phyloP scores from a whole-genome alignment of 331 rosid genomes.

The Dryas integrifolia region DNA sequence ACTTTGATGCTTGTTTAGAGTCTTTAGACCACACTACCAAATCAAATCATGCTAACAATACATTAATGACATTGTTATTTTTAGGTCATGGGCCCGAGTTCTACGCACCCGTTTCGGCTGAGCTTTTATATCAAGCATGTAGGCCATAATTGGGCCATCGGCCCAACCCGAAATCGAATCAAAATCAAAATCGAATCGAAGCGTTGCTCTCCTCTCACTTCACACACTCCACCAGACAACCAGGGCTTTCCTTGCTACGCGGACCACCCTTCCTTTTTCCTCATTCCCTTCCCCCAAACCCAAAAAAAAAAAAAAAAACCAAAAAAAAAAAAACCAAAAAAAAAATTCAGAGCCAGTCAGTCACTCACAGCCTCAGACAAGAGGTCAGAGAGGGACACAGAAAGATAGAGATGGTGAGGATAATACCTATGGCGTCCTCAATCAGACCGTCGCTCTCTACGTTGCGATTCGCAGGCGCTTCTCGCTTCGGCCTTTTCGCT shows the following conservation, averaged over 20 bases:
- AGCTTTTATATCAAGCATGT: background rate
- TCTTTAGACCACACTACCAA: too few species aligned
- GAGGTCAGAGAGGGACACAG: background rate
- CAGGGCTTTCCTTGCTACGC: background rate
- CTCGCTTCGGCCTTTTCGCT: conserved; percentile 41
- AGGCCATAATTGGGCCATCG: background rate
- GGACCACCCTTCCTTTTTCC: background rate
- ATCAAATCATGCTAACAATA: too few species aligned
- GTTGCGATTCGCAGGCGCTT: conserved; percentile 37
- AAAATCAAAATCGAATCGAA: background rate
- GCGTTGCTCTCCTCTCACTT: background rate
- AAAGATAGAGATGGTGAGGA: conserved; percentile 45
- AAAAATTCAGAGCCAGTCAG: background rate
- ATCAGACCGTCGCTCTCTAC: conserved; percentile 67
- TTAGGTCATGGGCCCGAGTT: background rate
- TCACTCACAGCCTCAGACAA: conserved; percentile 12
- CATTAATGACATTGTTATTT: background rate
- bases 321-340: background rate
- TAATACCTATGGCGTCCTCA: conserved; percentile 70
- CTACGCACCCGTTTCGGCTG: background rate
- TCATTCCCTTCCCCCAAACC: background rate
- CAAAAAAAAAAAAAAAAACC: background rate
- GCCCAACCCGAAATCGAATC: background rate
- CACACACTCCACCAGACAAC: background rate
- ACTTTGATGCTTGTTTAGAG: too few species aligned